phyloP scores from a whole-genome alignment of 176 grass and related monocot genomes.

The Zizania latifolia region DNA sequence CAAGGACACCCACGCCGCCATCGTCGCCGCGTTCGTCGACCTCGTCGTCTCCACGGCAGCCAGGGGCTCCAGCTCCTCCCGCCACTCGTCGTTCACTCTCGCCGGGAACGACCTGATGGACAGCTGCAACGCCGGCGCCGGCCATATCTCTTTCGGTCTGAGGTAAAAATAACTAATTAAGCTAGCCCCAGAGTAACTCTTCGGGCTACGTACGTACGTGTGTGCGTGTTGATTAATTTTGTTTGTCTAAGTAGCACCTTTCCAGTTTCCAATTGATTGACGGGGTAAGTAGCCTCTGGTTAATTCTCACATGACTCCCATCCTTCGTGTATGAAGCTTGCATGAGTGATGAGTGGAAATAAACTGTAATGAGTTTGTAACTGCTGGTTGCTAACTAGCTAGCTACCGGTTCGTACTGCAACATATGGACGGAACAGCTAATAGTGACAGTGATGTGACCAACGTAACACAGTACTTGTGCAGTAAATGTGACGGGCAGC shows the following conservation, averaged over 20 bases:
- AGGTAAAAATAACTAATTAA: constrained; percentile 25
- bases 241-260: too few relatives aligned
- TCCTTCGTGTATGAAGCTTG: too few relatives aligned
- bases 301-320: too few relatives aligned
- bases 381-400: too few relatives aligned
- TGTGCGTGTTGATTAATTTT: not conserved
- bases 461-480: not conserved
- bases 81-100: constrained; percentile 38
- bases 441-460: not conserved
- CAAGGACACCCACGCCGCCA: constrained; percentile 48
- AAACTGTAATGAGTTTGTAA: too few relatives aligned
- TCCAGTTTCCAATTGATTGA: not conserved
- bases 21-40: too few relatives aligned
- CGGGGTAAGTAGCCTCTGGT: not conserved
- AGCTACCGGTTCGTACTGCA: not conserved
- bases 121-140: constrained; percentile 1
- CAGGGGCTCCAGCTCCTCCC: too few relatives aligned
- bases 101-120: constrained; percentile 16
- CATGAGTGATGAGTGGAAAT: too few relatives aligned
- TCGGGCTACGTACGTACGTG: not conserved
- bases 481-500: not conserved
- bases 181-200: not conserved
- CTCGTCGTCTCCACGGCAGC: too few relatives aligned
- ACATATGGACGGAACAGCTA: not conserved
- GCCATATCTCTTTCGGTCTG: constrained; percentile 4